A percentile compares a stretch with the other conserved stretches of the same genome.
phyloP scores from a whole-genome alignment of 192 early-diverging fungal genomes.

The Backusella westeae region DNA sequence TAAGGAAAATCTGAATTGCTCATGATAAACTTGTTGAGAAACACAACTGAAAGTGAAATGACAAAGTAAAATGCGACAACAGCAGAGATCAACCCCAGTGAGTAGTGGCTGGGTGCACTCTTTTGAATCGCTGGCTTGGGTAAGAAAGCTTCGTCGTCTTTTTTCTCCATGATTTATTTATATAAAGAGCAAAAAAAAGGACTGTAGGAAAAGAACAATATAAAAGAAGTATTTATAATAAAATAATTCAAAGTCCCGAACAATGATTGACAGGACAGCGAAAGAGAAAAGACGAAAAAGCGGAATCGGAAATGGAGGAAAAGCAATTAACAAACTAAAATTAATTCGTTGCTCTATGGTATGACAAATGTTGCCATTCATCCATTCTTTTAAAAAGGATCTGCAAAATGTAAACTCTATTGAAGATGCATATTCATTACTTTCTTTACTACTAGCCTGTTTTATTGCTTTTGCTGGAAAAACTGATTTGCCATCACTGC shows the following conservation, averaged over 20 bases:
- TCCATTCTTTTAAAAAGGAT: neutral
- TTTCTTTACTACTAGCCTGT: too few relatives aligned
- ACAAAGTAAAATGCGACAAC: conserved; percentile 64
- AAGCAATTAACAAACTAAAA: neutral
- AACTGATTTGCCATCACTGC: neutral
- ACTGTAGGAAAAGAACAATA: neutral
- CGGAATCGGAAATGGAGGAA: neutral
- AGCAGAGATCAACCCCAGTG: conserved; percentile 35
- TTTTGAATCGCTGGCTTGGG: conserved; percentile 29
- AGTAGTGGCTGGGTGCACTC: conserved; percentile 31
- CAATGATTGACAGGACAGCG: neutral
- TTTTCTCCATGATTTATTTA: neutral
- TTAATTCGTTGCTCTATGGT: neutral
- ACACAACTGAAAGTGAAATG: conserved; percentile 62
- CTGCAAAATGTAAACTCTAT: neutral
- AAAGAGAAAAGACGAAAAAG: neutral
- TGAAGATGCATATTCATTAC: neutral
- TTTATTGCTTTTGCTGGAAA: neutral
- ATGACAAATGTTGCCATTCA: neutral
- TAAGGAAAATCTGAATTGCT: conserved; percentile 60
- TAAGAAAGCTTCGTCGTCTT: conserved; percentile 33
- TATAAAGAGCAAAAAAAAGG: neutral
- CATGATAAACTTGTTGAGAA: conserved; percentile 66
- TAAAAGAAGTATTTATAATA: neutral
- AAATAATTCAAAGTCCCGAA: neutral